Evolutionary conservation across 2,329 filamentous ascomycete species (phyloP), one percentile per base, ranked within the genome.

Genomic region (Fusarium sp.): DNA sequence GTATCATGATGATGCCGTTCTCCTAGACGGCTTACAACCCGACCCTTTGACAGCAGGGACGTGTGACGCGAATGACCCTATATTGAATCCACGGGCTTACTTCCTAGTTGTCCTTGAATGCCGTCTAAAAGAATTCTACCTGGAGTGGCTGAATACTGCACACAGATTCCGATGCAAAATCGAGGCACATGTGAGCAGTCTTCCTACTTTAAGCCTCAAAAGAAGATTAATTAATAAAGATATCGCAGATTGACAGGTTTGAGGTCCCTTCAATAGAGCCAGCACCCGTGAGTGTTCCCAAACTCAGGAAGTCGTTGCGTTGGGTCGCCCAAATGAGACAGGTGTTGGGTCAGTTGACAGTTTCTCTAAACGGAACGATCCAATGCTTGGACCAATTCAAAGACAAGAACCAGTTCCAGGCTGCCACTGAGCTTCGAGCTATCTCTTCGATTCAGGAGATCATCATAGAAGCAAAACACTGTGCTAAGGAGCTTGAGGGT

Each of bases 361-460:
- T 21, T 14, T 33, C 13, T 6, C 17, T 67, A 1, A 34, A 38
- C 1, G 22, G 14, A 17, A 51, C 60, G 1, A 61, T 56, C 1
- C 15, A 28, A 7, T 53, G 50, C 1, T 67, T 61, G 63, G 38
- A 65, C 4, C 50, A 33, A 17, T 61, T 46, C 21, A 3, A 24
- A 0, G 22, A 13, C 13, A 47, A 47, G 11, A 28, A 38, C 1
- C 42, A 63, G 4, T 58, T 63, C 22, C 15, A 8, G 1, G 45
- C 59, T 38, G 0, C 33, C 8, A 11, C 15, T 4, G 36, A 28
- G 4, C 36, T 7, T 8, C 24, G 34, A 6, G 46, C 39, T n/a
- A 4, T 64, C 3, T 13, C 7, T 1, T 7, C 33, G 7, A 64
- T 64, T 22, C 1, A 57, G 0, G 45, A 67, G 21, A 53, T 24